These are phyloP conservation scores for Apiospora pterosperma DNA, from an alignment of 2,329 filamentous ascomycete genomes.

Conservation along the genomic window DNA sequence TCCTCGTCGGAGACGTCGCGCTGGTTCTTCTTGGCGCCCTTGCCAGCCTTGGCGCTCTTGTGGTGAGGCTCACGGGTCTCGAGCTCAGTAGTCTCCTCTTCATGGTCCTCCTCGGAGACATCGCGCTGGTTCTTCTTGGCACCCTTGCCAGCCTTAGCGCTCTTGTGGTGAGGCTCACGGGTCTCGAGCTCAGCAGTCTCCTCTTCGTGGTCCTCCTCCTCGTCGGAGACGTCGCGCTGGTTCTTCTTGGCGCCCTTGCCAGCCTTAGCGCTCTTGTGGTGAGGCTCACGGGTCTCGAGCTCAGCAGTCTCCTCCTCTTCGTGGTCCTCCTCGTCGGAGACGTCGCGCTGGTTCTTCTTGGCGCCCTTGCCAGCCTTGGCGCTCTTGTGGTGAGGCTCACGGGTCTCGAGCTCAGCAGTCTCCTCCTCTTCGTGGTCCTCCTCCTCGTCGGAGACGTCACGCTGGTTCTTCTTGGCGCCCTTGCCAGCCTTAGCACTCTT, in stretches of 20 bases:
- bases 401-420: constrained; percentile 9
- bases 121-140: constrained; percentile 10
- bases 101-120: not conserved
- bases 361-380: constrained; percentile 14
- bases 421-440: not conserved
- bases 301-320: constrained; percentile 6
- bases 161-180: constrained; percentile 1
- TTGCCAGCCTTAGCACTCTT: constrained; percentile 3
- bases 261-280: constrained; percentile 3
- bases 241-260: constrained; percentile 17
- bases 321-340: constrained; percentile 5
- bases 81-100: not conserved
- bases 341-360: constrained; percentile 10
- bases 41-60: constrained; percentile 10
- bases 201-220: constrained; percentile 10
- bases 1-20: constrained; percentile 4
- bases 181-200: not conserved
- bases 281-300: not conserved
- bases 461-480: constrained; percentile 9
- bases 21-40: too few species aligned
- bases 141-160: not conserved
- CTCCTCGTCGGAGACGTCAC: not conserved
- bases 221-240: not conserved
- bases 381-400: constrained; percentile 10
- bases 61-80: constrained; percentile 9